Percentiles rank a stretch among this genome's conserved stretches.
phyloP scores from a whole-genome alignment of 225 moss, liverwort and hornwort species.

The Physcomitrium patens region DNA sequence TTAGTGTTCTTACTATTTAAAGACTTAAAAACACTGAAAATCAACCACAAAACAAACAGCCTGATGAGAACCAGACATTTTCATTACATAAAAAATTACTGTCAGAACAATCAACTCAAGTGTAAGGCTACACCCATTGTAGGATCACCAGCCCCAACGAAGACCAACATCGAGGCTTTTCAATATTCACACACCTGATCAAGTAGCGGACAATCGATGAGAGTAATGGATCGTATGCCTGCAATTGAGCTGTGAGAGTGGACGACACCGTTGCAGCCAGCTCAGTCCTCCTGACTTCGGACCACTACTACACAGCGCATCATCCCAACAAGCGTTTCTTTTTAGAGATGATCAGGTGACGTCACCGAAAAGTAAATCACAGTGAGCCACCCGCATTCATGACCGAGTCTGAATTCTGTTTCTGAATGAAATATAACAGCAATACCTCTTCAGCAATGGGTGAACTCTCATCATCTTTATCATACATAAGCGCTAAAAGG shows the following conservation, averaged over 20 bases:
- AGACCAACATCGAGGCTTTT: not conserved
- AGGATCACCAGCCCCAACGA: not conserved
- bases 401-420: slow-evolving; percentile 16
- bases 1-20: not conserved
- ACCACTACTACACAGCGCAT: slow-evolving; percentile 93
- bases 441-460: slow-evolving; percentile 79
- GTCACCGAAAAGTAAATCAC: slow-evolving; percentile 4
- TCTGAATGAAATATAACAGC: slow-evolving; percentile 39
- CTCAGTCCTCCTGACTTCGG: slow-evolving; percentile 81
- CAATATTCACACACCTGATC: slow-evolving; percentile 60
- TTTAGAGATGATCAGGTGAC: slow-evolving; percentile 42
- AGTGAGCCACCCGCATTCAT: slow-evolving; percentile 11
- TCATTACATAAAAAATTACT: not conserved
- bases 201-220: slow-evolving; percentile 72
- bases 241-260: slow-evolving; percentile 73
- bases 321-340: slow-evolving; percentile 58
- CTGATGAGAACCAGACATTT: not conserved
- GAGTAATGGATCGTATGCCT: slow-evolving; percentile 68
- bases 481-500: slow-evolving; percentile 77
- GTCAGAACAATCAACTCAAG: slow-evolving; percentile 11
- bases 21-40: slow-evolving; percentile 25
- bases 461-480: slow-evolving; percentile 67
- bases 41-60: slow-evolving; percentile 7
- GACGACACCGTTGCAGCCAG: slow-evolving; percentile 75
- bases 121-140: not conserved